Evolutionary conservation across 345 rosid genomes (phyloP), one percentile per base, ranked within the genome.

Genomic region (Toxicodendron radicans): DNA sequence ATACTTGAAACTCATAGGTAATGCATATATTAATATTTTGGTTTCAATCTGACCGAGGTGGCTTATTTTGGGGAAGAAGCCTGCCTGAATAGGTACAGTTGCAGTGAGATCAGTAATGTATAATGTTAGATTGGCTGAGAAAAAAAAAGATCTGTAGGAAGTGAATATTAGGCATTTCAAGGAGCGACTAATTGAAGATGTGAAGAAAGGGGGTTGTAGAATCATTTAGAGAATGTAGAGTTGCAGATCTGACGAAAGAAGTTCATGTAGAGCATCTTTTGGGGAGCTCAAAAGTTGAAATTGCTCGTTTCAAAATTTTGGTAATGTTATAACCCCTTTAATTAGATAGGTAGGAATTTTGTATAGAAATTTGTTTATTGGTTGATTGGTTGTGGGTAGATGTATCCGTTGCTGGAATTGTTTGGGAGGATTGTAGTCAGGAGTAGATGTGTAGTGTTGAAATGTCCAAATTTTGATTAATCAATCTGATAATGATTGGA

Each of bases 341-440:
- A 54, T 60, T 73, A 70, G 77, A 45, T 58, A 71, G 73, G 74
- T 75, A 79, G 86, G 73, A 64, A 72, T 62, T 79, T 78, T 83
- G 85, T 85, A 83, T 64, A 82, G 78, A 78, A 70, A 79, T 85
- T 88, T 83, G 68, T 85, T 84, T 75, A 83, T 88, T 86, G 81
- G 85, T 88, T 84, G 67, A 76, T 80, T 75, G 83, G 79, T 75
- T 46, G 60, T 48, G 35, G 64, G 64, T 58, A 60, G 75, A 46
- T 71, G 75, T 68, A 18, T 46, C 53, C 41, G 72, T 64, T 72
- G 62, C 57, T 66, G 75, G 75, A 54, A 66, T 27, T 66, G 80
- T 51, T 20, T 48, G 66, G 66, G 46, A 70, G 71, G 80, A 30
- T 71, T 27, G 33, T 33, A 64, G 67, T 58, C 30, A 45, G 65